Evolutionary conservation across 139 green algal genomes (phyloP).

Genomic region (Chlamydomonas sphaeroides): DNA sequence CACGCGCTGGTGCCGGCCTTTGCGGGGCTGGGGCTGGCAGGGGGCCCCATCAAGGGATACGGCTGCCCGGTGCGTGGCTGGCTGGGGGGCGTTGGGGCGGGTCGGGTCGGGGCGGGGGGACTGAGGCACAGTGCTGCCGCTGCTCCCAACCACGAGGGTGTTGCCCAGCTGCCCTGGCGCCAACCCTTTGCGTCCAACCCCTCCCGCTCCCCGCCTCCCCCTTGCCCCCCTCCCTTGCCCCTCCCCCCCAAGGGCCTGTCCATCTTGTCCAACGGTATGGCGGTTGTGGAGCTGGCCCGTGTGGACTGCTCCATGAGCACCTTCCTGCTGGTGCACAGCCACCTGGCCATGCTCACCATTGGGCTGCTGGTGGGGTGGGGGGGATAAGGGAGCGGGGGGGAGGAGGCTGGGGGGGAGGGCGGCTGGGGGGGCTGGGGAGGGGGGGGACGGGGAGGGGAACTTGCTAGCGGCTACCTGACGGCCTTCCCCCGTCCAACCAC

Average conservation of each 20-base stretch:
- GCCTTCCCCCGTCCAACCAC: too few relatives aligned
- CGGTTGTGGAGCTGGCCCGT: constrained; percentile 84
- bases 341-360: constrained; percentile 89
- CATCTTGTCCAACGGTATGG: constrained; percentile 81
- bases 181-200: too few relatives aligned
- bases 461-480: not conserved
- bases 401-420: too few relatives aligned
- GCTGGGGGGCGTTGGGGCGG: not conserved
- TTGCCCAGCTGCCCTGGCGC: too few relatives aligned
- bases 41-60: constrained; percentile 80
- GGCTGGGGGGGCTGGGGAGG: too few relatives aligned
- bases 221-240: not conserved
- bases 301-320: constrained; percentile 90
- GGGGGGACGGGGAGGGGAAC: too few relatives aligned
- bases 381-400: not conserved
- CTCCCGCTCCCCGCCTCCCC: not conserved
- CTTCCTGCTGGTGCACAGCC: constrained; percentile 95
- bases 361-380: constrained; percentile 62
- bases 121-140: too few relatives aligned
- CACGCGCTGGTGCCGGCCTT: constrained; percentile 81
- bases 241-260: constrained; percentile 58
- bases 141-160: too few relatives aligned
- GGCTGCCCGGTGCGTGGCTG: constrained; percentile 75
- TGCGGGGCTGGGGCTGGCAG: constrained; percentile 80
- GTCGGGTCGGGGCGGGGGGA: too few relatives aligned